Base-by-base conservation (phyloP, 306 rosid genomes). In the Lupinus albus region DNA sequence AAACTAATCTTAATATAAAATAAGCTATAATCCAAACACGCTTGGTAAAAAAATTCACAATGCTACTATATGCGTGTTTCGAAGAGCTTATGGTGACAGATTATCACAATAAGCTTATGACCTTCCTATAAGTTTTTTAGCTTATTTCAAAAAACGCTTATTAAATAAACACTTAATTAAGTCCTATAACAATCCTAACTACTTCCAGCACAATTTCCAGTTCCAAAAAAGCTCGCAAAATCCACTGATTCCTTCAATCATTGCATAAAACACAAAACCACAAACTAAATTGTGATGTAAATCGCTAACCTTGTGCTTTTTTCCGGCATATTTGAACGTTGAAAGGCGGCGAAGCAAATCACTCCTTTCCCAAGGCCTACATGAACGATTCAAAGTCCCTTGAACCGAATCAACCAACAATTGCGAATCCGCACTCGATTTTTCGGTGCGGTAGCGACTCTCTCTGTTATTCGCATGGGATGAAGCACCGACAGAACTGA, bases 301-400 rank as follows among this genome's bases (percentile, higher is more conserved):
- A 32, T 32, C 5, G 7, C 76, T 49, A 80, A 94, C 99, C 99
- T 94, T 88, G n/a, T 96, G 89, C 70, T 86, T 82, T 64, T 88
- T 94, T 21, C 89, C 96, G 59, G 84, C 70, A 42, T 86, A 90
- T 82, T 85, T 88, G 70, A 93, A 94, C 2, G 97, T 90, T 15
- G 96, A 92, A 78, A 94, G 91, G 35, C 99, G 96, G 70, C 96
- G 88, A 32, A 88, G 84, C 72, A 94, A 84, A 86, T 94, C 99
- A 49, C 96, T 88, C 44, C 95, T 85, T 64, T 94, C 99, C 99
- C 99, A 94, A 4, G 99, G 99, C 66, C 97, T 78, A 54, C 89
- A 93, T 0, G 95, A 89, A 48, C 72, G 84, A 60, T 78, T 80
- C 9, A 87, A 83, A 74, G 68, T 68, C 64, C 79, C 38, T n/a